A percentile compares a stretch with the other conserved stretches of the same genome.
phyloP scores from a whole-genome alignment of 495 filamentous ascomycete species.

The Letharia columbiana region DNA sequence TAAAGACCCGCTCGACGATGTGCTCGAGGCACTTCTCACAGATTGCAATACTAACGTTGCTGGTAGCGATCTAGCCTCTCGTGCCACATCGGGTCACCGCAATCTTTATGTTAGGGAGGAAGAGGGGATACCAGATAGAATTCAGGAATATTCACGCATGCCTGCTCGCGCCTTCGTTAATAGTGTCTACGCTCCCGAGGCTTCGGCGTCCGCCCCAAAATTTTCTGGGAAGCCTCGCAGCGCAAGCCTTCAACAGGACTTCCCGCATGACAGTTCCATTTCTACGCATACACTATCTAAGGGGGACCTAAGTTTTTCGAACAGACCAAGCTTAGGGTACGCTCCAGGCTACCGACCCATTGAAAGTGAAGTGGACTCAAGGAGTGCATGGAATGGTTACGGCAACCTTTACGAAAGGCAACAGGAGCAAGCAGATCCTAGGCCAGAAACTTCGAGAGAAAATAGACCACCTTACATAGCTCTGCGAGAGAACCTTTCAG shows the following conservation, averaged over 20 bases:
- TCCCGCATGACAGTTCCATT: neutral
- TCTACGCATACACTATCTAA: neutral
- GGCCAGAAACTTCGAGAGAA: neutral
- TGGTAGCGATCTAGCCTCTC: neutral
- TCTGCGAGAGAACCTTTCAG: neutral
- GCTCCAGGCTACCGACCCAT: neutral
- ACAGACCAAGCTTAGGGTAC: neutral
- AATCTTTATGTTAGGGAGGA: neutral
- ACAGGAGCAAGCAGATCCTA: neutral
- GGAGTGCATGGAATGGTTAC: conserved; percentile 20
- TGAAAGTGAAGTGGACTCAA: neutral
- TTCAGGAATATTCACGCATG: neutral
- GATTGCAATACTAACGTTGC: neutral
- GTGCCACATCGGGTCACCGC: neutral
- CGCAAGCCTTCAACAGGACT: neutral
- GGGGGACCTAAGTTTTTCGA: neutral
- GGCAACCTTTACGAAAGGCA: conserved; percentile 16
- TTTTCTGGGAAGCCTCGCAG: neutral
- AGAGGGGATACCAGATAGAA: neutral
- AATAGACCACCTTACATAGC: neutral
- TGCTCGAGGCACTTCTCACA: conserved; percentile 1
- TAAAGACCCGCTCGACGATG: neutral
- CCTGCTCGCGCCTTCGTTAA: neutral
- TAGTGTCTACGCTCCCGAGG: neutral
- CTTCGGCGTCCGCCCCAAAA: neutral